Conservation (phyloP, 169 alveolate species). For the Plasmodium cynomolgi region DNA sequence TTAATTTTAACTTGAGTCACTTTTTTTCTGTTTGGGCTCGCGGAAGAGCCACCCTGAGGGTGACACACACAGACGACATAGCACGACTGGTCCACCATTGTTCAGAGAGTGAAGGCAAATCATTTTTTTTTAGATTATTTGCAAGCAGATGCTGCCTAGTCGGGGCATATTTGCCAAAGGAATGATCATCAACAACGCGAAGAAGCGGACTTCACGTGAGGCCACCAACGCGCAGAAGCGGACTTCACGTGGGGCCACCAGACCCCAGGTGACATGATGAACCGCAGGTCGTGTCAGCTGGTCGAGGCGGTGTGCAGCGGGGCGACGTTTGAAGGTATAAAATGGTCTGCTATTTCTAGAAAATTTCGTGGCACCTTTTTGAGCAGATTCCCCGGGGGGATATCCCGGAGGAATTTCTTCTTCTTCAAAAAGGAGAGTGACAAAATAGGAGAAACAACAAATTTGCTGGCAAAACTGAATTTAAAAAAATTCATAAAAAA, state of each 20-base stretch:
- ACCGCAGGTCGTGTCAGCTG: background rate
- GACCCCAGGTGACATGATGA: background rate
- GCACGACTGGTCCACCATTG: background rate
- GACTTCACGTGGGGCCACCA: too few relatives aligned
- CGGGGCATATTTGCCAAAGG: background rate
- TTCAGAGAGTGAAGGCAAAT: background rate
- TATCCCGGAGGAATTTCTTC: conserved; percentile 3
- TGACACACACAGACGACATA: background rate
- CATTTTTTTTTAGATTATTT: background rate
- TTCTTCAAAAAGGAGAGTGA: conserved; percentile 1
- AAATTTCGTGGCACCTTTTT: background rate
- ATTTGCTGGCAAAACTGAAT: conserved; percentile 18
- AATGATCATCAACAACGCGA: background rate
- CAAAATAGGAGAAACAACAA: background rate
- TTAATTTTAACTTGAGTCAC: background rate
- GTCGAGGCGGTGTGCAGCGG: background rate
- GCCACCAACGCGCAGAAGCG: too few relatives aligned
- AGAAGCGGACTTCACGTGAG: background rate
- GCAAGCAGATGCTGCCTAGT: background rate
- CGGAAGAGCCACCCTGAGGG: background rate
- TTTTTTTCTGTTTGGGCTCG: too few relatives aligned
- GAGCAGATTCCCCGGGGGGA: background rate
- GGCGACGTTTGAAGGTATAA: background rate
- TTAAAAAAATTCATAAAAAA: conserved; percentile 23
- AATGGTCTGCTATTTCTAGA: background rate